Evolutionary conservation across 257 asterid species (phyloP).

Genomic region (Ilex asprella): DNA sequence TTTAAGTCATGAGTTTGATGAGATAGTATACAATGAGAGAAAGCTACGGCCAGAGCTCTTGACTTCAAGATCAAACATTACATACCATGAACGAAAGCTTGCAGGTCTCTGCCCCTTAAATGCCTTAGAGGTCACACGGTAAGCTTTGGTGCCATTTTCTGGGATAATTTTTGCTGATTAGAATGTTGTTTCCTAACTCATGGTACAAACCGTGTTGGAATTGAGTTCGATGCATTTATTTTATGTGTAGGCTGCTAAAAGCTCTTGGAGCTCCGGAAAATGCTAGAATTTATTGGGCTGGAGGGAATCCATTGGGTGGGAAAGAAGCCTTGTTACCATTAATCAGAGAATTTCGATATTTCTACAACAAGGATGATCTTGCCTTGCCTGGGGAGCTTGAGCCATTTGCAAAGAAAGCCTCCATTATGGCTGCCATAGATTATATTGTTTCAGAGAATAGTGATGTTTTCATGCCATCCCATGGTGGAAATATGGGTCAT

Average conservation of each 20-base stretch:
- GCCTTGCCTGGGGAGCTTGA: constrained; percentile 78
- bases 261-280: constrained; percentile 81
- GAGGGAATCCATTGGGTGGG: constrained; percentile 88
- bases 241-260: constrained; percentile 57
- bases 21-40: constrained; percentile 66
- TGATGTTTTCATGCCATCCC: constrained; percentile 94
- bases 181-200: neutral
- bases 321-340: constrained; percentile 69
- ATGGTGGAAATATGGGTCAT: constrained; percentile 97
- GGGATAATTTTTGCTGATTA: neutral
- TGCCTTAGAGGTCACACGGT: constrained; percentile 73
- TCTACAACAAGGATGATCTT: constrained; percentile 82
- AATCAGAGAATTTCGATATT: constrained; percentile 53
- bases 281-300: constrained; percentile 81
- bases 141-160: neutral
- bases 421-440: constrained; percentile 79
- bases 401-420: constrained; percentile 65
- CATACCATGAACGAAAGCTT: constrained; percentile 67
- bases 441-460: constrained; percentile 77
- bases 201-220: neutral
- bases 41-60: constrained; percentile 54
- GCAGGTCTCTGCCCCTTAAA: constrained; percentile 88
- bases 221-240: neutral
- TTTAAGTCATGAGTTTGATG: constrained; percentile 45
- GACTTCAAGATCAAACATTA: constrained; percentile 82